phyloP scores from a whole-genome alignment of 768 basidiomycete species.

The Boletus coccyginus region DNA sequence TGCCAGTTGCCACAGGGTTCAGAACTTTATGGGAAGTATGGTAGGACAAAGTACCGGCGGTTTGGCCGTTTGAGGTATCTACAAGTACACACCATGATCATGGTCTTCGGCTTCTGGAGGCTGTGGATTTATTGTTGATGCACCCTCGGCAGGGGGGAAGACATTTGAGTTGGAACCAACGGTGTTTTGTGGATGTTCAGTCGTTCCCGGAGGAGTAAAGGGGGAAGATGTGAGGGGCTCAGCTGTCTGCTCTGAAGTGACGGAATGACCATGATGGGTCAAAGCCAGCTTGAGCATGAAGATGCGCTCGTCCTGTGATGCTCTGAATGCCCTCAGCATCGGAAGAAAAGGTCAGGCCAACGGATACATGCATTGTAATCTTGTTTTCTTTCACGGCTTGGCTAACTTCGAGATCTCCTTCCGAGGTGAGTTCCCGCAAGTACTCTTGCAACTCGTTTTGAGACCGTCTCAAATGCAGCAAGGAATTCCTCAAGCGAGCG shows the following conservation, averaged over 20 bases:
- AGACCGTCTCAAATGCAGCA: slow-evolving; percentile 59
- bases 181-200: slow-evolving; percentile 1
- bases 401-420: slow-evolving; percentile 53
- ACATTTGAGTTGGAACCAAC: slow-evolving; percentile 12
- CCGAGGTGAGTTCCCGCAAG: slow-evolving; percentile 34
- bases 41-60: neutral
- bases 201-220: neutral
- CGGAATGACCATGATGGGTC: slow-evolving; percentile 52
- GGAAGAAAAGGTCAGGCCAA: slow-evolving; percentile 25
- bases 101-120: neutral
- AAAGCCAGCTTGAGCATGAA: slow-evolving; percentile 65
- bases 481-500: slow-evolving; percentile 67
- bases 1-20: neutral
- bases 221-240: neutral
- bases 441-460: slow-evolving; percentile 55
- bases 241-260: slow-evolving; percentile 30
- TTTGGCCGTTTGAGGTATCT: slow-evolving; percentile 3
- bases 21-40: neutral
- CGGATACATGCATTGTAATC: slow-evolving; percentile 53
- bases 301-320: slow-evolving; percentile 76
- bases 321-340: slow-evolving; percentile 42
- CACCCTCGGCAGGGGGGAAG: neutral
- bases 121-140: neutral
- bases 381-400: slow-evolving; percentile 71
- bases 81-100: slow-evolving; percentile 28